Evolutionary conservation across 768 basidiomycete species (phyloP).

Genomic region (Boletus huronensis): DNA sequence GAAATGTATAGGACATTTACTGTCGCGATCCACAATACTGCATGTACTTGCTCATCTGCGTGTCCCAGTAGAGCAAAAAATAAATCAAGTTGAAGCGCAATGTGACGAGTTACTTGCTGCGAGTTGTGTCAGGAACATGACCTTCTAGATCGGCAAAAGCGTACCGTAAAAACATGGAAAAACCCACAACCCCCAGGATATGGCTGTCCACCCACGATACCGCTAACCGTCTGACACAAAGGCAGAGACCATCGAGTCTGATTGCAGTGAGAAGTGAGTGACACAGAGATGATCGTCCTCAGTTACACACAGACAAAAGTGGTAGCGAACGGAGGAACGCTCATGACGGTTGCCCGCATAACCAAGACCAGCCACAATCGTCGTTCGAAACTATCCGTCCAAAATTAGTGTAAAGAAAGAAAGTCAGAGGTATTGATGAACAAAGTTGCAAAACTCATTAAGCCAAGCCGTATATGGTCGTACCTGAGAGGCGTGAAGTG

Average conservation of each 20-base stretch:
- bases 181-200: conserved; percentile 47
- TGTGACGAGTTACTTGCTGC: conserved; percentile 31
- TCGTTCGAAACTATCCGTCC: conserved; percentile 55
- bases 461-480: conserved; percentile 14
- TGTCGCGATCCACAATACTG: background rate
- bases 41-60: background rate
- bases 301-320: conserved; percentile 45
- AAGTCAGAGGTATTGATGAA: conserved; percentile 23
- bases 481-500: conserved; percentile 11
- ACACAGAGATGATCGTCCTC: background rate
- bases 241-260: conserved; percentile 41
- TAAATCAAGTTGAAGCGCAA: background rate
- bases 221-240: conserved; percentile 54
- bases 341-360: conserved; percentile 55
- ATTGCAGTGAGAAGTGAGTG: background rate
- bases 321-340: conserved; percentile 51
- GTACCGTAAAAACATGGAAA: conserved; percentile 54
- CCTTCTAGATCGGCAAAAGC: conserved; percentile 6
- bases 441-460: conserved; percentile 26
- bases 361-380: conserved; percentile 62
- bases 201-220: conserved; percentile 45
- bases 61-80: background rate
- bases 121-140: background rate
- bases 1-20: conserved; percentile 11
- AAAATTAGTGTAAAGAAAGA: conserved; percentile 33